Evolutionary conservation across 2,329 filamentous ascomycete genomes (phyloP).

Genomic region (Penicillium verrucosum): DNA sequence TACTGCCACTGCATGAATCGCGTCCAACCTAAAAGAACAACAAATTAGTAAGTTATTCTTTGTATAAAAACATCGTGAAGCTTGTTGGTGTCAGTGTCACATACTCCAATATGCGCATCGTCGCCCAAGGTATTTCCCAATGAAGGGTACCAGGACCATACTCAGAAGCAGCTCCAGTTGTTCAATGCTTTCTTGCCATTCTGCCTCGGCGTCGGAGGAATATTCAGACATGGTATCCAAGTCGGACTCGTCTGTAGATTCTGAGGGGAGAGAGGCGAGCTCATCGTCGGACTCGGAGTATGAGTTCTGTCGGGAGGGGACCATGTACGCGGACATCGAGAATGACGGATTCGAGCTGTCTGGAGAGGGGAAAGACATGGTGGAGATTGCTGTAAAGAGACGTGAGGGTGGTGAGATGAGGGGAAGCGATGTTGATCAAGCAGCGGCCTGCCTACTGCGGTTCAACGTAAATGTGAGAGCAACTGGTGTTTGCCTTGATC

Average conservation of each 20-base stretch:
- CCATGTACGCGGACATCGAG: slow-evolving; percentile 40
- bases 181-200: slow-evolving; percentile 93
- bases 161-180: slow-evolving; percentile 89
- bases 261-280: slow-evolving; percentile 44
- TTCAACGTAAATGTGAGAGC: slow-evolving; percentile 18
- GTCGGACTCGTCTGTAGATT: slow-evolving; percentile 39
- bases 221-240: slow-evolving; percentile 49
- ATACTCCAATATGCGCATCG: slow-evolving; percentile 96
- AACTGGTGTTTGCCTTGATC: slow-evolving; percentile 12
- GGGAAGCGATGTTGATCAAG: slow-evolving; percentile 22
- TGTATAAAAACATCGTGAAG: neutral
- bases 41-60: slow-evolving; percentile 5
- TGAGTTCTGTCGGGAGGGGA: slow-evolving; percentile 32
- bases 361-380: slow-evolving; percentile 32
- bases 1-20: slow-evolving; percentile 95
- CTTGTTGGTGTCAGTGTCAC: slow-evolving; percentile 22
- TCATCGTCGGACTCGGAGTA: slow-evolving; percentile 38
- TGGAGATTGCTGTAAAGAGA: slow-evolving; percentile 4
- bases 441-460: slow-evolving; percentile 38
- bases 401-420: slow-evolving; percentile 4
- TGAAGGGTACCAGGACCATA: slow-evolving; percentile 90
- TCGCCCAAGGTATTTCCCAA: slow-evolving; percentile 90
- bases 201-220: slow-evolving; percentile 81
- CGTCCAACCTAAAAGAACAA: slow-evolving; percentile 67
- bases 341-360: slow-evolving; percentile 35